Evolutionary conservation across 192 early-diverging fungal genomes (phyloP).

Genomic region (Allomyces javanicus): DNA sequence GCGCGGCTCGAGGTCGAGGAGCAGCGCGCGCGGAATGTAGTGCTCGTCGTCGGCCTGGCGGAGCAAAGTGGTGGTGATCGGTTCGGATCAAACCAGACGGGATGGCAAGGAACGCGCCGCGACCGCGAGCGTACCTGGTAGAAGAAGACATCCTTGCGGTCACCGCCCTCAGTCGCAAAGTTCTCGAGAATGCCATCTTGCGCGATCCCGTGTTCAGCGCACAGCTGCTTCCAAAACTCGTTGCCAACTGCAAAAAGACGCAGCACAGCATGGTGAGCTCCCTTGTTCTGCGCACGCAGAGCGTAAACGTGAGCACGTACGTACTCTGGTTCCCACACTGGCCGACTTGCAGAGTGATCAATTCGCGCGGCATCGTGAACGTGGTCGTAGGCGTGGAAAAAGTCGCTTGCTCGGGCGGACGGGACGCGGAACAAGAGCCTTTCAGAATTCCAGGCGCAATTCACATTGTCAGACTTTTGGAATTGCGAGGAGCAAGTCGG

Average conservation of each 20-base stretch:
- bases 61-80: not conserved
- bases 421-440: no score
- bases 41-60: constrained; percentile 89
- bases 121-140: constrained; percentile 50
- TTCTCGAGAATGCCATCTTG: constrained; percentile 84
- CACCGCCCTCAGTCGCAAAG: constrained; percentile 67
- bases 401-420: no score
- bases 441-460: no score
- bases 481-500: no score
- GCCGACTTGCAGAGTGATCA: constrained; percentile 88
- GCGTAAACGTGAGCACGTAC: not conserved
- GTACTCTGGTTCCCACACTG: constrained; percentile 97
- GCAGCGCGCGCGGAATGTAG: constrained; percentile 83
- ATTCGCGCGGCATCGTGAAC: constrained; percentile 58
- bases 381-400: no score
- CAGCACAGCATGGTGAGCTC: not conserved
- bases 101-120: not conserved
- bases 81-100: not conserved
- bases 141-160: constrained; percentile 96
- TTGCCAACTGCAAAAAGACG: constrained; percentile 45
- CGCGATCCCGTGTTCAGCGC: constrained; percentile 86
- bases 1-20: constrained; percentile 83
- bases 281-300: not conserved
- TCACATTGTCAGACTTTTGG: no score
- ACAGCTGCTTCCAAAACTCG: constrained; percentile 88